These are phyloP conservation scores for Pythium volutum DNA, from an alignment of 352 stramenopile genomes.

Conservation along the genomic window DNA sequence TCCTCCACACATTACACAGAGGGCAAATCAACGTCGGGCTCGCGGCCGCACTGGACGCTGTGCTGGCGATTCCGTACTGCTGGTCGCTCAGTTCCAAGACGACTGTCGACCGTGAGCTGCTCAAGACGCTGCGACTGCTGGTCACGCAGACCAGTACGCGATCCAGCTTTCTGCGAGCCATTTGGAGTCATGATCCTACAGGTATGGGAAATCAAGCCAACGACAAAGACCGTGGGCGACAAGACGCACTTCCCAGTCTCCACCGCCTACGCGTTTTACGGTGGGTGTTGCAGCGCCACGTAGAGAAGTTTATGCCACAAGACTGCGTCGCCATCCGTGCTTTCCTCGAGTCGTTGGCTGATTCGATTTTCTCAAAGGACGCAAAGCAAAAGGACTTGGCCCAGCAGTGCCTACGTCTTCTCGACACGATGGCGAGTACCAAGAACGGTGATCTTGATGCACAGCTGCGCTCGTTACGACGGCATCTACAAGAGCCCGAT, in stretches of 20 bases:
- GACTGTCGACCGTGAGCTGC: constrained; percentile 32
- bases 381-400: constrained; percentile 4
- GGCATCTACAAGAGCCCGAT: constrained; percentile 11
- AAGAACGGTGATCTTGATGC: background rate
- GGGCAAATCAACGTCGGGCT: constrained; percentile 26
- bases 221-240: background rate
- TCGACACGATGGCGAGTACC: background rate
- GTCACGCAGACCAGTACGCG: constrained; percentile 31
- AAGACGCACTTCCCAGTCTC: background rate
- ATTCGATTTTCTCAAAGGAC: background rate
- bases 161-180: constrained; percentile 29
- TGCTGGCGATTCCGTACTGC: constrained; percentile 31
- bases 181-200: background rate
- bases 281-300: constrained; percentile 25
- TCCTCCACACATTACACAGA: constrained; percentile 5
- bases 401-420: background rate
- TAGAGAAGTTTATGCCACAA: background rate
- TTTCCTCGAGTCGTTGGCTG: background rate
- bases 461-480: background rate
- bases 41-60: constrained; percentile 25
- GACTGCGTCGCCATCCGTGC: background rate
- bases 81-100: constrained; percentile 27
- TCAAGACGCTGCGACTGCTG: constrained; percentile 41
- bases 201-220: background rate
- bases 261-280: constrained; percentile 32